Evolutionary conservation across 371 early-diverging fungal genomes (phyloP).

Genomic region (Circinella umbellata): DNA sequence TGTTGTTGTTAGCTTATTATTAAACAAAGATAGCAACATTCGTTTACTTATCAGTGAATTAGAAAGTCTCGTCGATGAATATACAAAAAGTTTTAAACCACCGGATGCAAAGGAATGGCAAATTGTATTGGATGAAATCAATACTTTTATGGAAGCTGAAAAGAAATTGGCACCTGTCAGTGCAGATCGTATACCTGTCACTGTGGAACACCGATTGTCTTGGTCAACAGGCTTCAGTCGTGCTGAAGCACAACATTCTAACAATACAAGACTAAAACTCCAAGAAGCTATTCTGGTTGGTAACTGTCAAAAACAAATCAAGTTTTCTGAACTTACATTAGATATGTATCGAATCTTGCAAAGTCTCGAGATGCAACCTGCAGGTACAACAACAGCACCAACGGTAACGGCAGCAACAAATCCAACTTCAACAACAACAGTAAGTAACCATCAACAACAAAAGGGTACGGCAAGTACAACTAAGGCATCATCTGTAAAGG

Average conservation of each 20-base stretch:
- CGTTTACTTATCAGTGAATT: conserved; percentile 83
- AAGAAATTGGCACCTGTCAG: conserved; percentile 80
- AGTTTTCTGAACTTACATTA: conserved; percentile 93
- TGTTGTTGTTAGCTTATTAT: conserved; percentile 91
- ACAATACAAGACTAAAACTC: conserved; percentile 60
- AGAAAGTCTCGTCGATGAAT: conserved; percentile 83
- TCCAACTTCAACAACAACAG: too few species aligned
- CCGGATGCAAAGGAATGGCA: conserved; percentile 94
- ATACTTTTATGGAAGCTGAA: conserved; percentile 90
- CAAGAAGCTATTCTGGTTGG: conserved; percentile 96
- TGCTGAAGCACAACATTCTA: conserved; percentile 18
- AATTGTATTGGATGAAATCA: conserved; percentile 87
- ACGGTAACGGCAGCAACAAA: neutral
- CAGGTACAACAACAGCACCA: conserved; percentile 7
- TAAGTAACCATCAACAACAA: too few species aligned
- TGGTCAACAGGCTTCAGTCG: conserved; percentile 25
- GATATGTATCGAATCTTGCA: conserved; percentile 97
- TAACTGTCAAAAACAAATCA: conserved; percentile 89
- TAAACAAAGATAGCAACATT: conserved; percentile 82
- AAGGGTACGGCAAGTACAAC: neutral
- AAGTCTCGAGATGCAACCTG: conserved; percentile 62
- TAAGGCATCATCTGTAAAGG: neutral
- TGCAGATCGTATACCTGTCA: conserved; percentile 61
- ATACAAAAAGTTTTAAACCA: conserved; percentile 83
- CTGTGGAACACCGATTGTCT: conserved; percentile 67